These are phyloP conservation scores for Magnusiomyces tetraspermus DNA, from an alignment of 1,139 yeast species.

Conservation along the genomic window DNA sequence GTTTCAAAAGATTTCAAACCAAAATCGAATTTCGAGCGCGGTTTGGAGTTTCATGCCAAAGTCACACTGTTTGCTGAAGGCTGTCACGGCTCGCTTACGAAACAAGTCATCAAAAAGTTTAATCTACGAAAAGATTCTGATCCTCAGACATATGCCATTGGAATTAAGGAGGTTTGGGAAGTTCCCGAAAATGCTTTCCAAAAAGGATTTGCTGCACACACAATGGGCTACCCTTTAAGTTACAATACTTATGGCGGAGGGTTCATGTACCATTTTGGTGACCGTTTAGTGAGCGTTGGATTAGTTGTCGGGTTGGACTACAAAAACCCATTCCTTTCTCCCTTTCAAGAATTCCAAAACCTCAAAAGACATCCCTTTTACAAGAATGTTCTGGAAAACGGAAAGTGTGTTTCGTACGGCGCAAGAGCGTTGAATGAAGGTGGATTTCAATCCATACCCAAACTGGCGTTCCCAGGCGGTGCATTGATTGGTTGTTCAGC, in stretches of 20 bases:
- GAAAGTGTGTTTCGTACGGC: constrained; percentile 85
- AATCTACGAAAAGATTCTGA: constrained; percentile 55
- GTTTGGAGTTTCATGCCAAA: constrained; percentile 92
- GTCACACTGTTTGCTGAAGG: constrained; percentile 90
- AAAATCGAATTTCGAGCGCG: constrained; percentile 75
- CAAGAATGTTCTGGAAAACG: constrained; percentile 66
- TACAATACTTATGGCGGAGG: constrained; percentile 87
- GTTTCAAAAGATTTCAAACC: constrained; percentile 64
- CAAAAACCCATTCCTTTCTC: constrained; percentile 86
- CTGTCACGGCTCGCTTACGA: constrained; percentile 88
- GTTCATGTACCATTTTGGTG: constrained; percentile 93
- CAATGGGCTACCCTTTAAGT: constrained; percentile 80
- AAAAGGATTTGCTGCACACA: constrained; percentile 72
- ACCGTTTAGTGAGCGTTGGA: constrained; percentile 81
- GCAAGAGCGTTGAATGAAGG: constrained; percentile 97
- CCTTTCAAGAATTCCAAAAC: constrained; percentile 89
- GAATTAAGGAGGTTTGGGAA: constrained; percentile 95
- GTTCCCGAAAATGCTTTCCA: constrained; percentile 73
- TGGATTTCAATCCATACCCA: constrained; percentile 85
- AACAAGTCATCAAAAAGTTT: constrained; percentile 61
- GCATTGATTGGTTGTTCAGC: constrained; percentile 90
- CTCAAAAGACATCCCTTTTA: constrained; percentile 90
- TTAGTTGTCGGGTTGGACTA: constrained; percentile 88
- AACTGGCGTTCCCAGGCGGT: constrained; percentile 89
- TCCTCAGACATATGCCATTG: constrained; percentile 89